phyloP scores from a whole-genome alignment of 495 filamentous ascomycete species.

The Oleoguttula mirabilis region DNA sequence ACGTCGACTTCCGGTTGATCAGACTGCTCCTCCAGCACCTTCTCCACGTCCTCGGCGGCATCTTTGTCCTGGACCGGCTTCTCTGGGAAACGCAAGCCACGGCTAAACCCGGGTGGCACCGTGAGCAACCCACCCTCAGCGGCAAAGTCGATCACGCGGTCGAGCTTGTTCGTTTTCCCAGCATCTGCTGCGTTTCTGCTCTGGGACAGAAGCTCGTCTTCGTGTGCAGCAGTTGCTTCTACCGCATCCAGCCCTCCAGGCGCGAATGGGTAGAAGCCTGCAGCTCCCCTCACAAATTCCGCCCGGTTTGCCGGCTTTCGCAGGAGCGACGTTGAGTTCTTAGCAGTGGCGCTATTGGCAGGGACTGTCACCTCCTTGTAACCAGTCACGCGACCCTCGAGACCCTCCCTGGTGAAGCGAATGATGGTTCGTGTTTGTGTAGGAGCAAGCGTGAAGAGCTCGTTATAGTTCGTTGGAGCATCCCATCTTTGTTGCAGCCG shows the following conservation, averaged over 20 bases:
- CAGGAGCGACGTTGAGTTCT: slow-evolving; percentile 86
- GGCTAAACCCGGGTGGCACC: slow-evolving; percentile 67
- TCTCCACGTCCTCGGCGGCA: slow-evolving; percentile 59
- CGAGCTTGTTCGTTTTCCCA: slow-evolving; percentile 38
- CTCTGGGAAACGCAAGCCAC: slow-evolving; percentile 64
- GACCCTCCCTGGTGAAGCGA: slow-evolving; percentile 80
- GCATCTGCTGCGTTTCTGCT: slow-evolving; percentile 1
- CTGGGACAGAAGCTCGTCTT: slow-evolving; percentile 46
- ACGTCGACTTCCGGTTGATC: slow-evolving; percentile 32
- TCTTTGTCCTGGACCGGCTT: slow-evolving; percentile 44
- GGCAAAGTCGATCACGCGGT: slow-evolving; percentile 70
- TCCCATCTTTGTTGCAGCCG: slow-evolving; percentile 87
- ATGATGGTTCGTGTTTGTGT: slow-evolving; percentile 88
- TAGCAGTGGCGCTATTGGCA: slow-evolving; percentile 79
- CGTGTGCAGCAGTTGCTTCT: slow-evolving; percentile 64
- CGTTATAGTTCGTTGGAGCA: slow-evolving; percentile 55
- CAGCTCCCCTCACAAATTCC: slow-evolving; percentile 89
- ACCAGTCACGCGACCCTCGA: slow-evolving; percentile 86
- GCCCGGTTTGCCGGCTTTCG: slow-evolving; percentile 78
- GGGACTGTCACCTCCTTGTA: slow-evolving; percentile 93
- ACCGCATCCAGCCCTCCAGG: slow-evolving; percentile 84
- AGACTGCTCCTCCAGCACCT: slow-evolving; percentile 59
- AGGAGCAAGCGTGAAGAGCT: slow-evolving; percentile 74
- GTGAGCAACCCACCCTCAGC: slow-evolving; percentile 68
- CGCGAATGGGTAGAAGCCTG: slow-evolving; percentile 91